phyloP scores from a whole-genome alignment of 164 flowering plant species.

The Umbellularia californica region DNA sequence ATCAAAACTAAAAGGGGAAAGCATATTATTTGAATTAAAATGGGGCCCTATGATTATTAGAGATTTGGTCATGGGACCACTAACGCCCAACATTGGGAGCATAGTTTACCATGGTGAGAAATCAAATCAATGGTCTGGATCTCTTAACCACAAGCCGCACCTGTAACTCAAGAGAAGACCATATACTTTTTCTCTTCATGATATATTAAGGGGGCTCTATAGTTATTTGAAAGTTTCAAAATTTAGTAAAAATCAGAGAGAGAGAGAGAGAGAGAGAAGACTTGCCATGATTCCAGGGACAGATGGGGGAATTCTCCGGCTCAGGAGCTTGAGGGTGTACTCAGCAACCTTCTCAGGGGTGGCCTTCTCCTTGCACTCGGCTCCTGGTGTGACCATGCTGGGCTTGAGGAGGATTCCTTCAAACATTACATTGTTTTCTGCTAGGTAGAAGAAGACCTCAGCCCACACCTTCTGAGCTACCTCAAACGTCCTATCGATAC shows the following conservation, averaged over 20 bases:
- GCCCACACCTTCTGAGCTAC: constrained; percentile 84
- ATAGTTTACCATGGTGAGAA: too few relatives aligned
- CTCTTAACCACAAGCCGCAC: background rate
- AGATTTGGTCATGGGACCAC: too few relatives aligned
- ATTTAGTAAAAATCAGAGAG: background rate
- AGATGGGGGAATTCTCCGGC: constrained; percentile 67
- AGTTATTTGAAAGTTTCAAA: background rate
- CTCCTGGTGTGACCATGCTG: constrained; percentile 94
- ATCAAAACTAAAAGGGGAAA: too few relatives aligned
- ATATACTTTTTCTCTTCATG: too few relatives aligned
- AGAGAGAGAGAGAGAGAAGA: background rate
- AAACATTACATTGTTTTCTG: constrained; percentile 75
- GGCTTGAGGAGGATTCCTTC: constrained; percentile 90
- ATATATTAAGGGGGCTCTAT: too few relatives aligned
- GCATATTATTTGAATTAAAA: too few relatives aligned
- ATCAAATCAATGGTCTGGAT: too few relatives aligned
- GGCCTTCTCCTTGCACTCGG: constrained; percentile 83
- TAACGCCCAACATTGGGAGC: too few relatives aligned
- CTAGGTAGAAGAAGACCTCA: constrained; percentile 84
- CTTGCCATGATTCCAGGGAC: constrained; percentile 92
- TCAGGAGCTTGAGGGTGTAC: constrained; percentile 80
- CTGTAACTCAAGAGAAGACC: background rate
- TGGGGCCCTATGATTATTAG: too few relatives aligned
- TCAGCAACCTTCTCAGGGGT: constrained; percentile 60
- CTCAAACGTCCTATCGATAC: constrained; percentile 77